phyloP scores from a whole-genome alignment of 2,329 filamentous ascomycete genomes.

The Pestalotiopsis sp. region DNA sequence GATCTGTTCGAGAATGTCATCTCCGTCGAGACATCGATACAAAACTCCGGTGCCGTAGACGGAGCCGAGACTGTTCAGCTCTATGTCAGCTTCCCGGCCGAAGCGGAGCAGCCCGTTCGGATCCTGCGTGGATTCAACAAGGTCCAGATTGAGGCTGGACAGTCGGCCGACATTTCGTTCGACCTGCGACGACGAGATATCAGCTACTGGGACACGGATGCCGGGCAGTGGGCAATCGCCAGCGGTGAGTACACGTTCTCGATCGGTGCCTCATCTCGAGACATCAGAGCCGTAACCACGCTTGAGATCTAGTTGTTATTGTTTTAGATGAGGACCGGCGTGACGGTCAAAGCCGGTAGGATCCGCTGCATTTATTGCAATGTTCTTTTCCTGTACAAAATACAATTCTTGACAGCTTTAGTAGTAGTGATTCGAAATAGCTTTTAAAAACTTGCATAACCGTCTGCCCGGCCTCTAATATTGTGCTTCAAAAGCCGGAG shows the following conservation, averaged over 20 bases:
- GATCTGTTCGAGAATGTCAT: constrained; percentile 57
- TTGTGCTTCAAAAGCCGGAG: too few relatives aligned
- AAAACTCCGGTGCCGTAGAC: constrained; percentile 50
- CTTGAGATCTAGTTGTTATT: neutral
- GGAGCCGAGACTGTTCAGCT: constrained; percentile 60
- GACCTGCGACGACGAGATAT: constrained; percentile 60
- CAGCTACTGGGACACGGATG: constrained; percentile 62
- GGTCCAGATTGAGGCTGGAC: constrained; percentile 49
- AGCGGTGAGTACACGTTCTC: constrained; percentile 25
- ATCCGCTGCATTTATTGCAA: neutral
- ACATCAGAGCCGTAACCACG: neutral
- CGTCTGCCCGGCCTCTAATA: too few relatives aligned
- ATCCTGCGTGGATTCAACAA: constrained; percentile 69
- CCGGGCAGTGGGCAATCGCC: constrained; percentile 62
- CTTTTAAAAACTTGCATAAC: too few relatives aligned
- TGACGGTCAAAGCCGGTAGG: neutral
- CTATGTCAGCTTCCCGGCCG: constrained; percentile 55
- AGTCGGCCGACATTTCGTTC: constrained; percentile 50
- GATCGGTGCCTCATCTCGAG: constrained; percentile 1
- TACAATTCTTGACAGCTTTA: neutral
- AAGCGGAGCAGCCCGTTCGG: constrained; percentile 33
- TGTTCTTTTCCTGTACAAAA: neutral
- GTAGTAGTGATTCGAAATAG: neutral
- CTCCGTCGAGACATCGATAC: constrained; percentile 48
- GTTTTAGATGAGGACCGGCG: neutral